A percentile compares a stretch with the other conserved stretches of the same genome.
Evolutionary conservation across 2,329 filamentous ascomycete genomes (phyloP).

Genomic region (Amauroascus niger): DNA sequence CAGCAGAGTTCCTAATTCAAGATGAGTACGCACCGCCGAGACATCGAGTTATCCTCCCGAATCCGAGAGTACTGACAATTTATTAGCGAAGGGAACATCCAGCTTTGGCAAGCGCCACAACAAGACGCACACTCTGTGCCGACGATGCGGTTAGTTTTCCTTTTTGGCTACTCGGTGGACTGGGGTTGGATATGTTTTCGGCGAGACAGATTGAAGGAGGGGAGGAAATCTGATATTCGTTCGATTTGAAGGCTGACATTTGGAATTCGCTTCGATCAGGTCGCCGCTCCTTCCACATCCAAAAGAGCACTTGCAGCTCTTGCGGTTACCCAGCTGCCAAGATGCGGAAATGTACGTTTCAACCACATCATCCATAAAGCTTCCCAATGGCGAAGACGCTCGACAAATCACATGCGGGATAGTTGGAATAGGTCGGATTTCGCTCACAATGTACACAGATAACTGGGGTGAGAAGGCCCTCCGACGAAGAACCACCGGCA

Average conservation of each 20-base stretch:
- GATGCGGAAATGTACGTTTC: slow-evolving; percentile 86
- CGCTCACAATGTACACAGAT: slow-evolving; percentile 47
- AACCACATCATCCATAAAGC: slow-evolving; percentile 7
- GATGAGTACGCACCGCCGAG: slow-evolving; percentile 44
- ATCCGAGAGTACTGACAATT: slow-evolving; percentile 37
- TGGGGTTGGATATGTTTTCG: slow-evolving; percentile 13
- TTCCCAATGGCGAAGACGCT: not conserved
- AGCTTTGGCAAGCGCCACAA: slow-evolving; percentile 79
- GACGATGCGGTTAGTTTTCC: slow-evolving; percentile 80
- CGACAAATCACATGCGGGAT: not conserved
- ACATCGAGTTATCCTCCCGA: slow-evolving; percentile 2
- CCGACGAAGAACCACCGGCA: slow-evolving; percentile 98
- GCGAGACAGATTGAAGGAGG: not conserved
- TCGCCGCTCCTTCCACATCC: slow-evolving; percentile 95
- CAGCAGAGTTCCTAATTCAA: slow-evolving; percentile 43
- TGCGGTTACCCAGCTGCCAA: slow-evolving; percentile 98
- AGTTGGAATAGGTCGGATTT: not conserved
- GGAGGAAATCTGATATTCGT: not conserved
- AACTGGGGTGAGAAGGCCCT: slow-evolving; percentile 99
- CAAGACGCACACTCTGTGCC: slow-evolving; percentile 97
- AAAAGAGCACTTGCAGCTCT: slow-evolving; percentile 94
- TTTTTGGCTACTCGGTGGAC: not conserved
- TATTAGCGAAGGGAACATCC: slow-evolving; percentile 60
- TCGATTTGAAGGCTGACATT: slow-evolving; percentile 5
- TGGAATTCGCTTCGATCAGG: slow-evolving; percentile 43